phyloP scores from a whole-genome alignment of 768 basidiomycete genomes.

The Collybia mongolica region DNA sequence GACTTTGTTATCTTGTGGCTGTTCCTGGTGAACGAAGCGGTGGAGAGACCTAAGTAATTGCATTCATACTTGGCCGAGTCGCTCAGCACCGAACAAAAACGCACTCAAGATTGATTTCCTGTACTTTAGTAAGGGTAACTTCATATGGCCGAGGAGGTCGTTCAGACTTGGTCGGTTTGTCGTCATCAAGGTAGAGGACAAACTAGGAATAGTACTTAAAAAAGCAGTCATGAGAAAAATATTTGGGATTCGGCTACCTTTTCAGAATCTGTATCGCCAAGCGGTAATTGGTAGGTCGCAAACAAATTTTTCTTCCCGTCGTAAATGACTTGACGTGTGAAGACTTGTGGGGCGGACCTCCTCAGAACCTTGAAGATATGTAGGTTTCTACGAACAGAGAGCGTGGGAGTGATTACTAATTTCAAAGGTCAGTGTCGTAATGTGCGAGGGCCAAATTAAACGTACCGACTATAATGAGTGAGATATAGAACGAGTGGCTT shows the following conservation, averaged over 20 bases:
- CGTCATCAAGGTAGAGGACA: slow-evolving; percentile 32
- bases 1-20: slow-evolving; percentile 67
- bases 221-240: no score
- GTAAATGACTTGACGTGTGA: neutral
- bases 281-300: slow-evolving; percentile 7
- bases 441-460: neutral
- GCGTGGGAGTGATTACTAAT: no score
- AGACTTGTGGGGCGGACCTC: neutral
- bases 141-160: slow-evolving; percentile 50
- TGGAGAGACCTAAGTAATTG: slow-evolving; percentile 49
- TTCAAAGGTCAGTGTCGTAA: no score
- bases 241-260: slow-evolving; percentile 18
- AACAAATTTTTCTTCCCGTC: slow-evolving; percentile 11
- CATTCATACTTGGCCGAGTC: neutral
- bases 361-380: no score
- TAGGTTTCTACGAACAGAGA: no score
- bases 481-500: neutral
- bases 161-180: slow-evolving; percentile 22
- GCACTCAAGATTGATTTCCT: slow-evolving; percentile 48
- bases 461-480: slow-evolving; percentile 1
- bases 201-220: slow-evolving; percentile 10
- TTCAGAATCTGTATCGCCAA: slow-evolving; percentile 18
- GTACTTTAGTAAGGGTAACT: slow-evolving; percentile 53
- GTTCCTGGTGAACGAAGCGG: slow-evolving; percentile 61
- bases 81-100: neutral